phyloP scores from a whole-genome alignment of 1,139 yeast genomes.

The Kodamaea ohmeri region DNA sequence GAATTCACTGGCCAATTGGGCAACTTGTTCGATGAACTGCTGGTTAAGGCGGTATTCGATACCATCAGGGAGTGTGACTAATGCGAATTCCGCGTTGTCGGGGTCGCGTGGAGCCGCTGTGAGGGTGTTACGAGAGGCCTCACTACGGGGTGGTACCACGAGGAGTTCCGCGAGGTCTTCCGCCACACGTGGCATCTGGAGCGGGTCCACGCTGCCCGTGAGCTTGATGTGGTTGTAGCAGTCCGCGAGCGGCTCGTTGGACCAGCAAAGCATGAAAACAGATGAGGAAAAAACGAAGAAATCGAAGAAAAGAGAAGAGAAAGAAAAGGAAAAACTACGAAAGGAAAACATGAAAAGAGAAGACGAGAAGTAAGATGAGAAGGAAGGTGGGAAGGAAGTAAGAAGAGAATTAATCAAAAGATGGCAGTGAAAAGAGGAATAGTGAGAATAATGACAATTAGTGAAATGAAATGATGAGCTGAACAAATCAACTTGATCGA shows the following conservation, averaged over 20 bases:
- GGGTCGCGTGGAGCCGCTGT: slow-evolving; percentile 16
- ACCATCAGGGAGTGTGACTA: slow-evolving; percentile 45
- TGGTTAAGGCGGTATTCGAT: slow-evolving; percentile 74
- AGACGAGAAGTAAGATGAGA: not conserved
- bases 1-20: slow-evolving; percentile 50
- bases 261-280: slow-evolving; percentile 36
- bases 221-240: slow-evolving; percentile 37
- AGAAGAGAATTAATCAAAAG: too few species aligned
- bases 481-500: too few species aligned
- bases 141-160: slow-evolving; percentile 51
- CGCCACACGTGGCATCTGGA: slow-evolving; percentile 26
- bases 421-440: too few species aligned
- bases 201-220: slow-evolving; percentile 27
- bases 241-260: slow-evolving; percentile 31
- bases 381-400: too few species aligned
- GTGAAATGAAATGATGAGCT: too few species aligned
- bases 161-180: slow-evolving; percentile 52
- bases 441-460: too few species aligned
- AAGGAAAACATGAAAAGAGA: not conserved
- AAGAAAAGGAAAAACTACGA: not conserved
- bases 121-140: slow-evolving; percentile 51
- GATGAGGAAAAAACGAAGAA: too few species aligned
- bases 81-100: slow-evolving; percentile 41
- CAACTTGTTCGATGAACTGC: slow-evolving; percentile 49
- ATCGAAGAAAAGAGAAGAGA: slow-evolving; percentile 1